These are phyloP conservation scores for Geotrichum cucujoidarum DNA, from an alignment of 1,139 yeast genomes.

Conservation along the genomic window DNA sequence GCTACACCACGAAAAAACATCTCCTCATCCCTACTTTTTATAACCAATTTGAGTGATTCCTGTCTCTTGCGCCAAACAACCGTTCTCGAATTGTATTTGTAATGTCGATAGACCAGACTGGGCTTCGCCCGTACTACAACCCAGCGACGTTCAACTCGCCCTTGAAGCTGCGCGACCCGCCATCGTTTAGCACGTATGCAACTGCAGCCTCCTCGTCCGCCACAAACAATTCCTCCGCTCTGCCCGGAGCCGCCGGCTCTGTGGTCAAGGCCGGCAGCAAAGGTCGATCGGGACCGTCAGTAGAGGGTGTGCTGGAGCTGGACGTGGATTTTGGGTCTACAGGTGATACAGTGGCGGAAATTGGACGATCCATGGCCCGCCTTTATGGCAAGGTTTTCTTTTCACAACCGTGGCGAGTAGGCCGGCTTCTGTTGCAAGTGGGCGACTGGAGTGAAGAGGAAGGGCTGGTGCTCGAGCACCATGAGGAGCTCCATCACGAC, in stretches of 20 bases:
- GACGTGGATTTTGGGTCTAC: constrained; percentile 20
- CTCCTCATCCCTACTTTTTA: not conserved
- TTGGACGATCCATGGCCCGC: constrained; percentile 54
- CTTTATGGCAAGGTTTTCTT: constrained; percentile 63
- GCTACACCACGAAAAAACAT: not conserved
- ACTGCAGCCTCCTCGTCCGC: constrained; percentile 15
- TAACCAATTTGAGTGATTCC: no score
- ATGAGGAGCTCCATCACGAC: constrained; percentile 31
- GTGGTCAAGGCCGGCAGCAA: constrained; percentile 2
- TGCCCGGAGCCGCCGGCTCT: constrained; percentile 29
- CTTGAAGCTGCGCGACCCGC: constrained; percentile 22
- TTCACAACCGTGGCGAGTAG: constrained; percentile 87
- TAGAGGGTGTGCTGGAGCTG: constrained; percentile 13
- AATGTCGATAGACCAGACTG: constrained; percentile 16
- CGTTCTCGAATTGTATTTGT: no score
- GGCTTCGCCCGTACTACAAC: constrained; percentile 66
- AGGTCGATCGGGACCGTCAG: constrained; percentile 9
- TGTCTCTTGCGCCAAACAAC: no score
- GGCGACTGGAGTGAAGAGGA: constrained; percentile 43
- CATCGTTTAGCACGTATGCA: constrained; percentile 16
- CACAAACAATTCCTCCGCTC: constrained; percentile 22
- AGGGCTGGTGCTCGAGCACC: constrained; percentile 7
- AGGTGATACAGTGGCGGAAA: constrained; percentile 26
- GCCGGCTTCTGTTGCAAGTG: constrained; percentile 72
- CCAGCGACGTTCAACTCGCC: constrained; percentile 56